Evolutionary conservation across 768 basidiomycete genomes (phyloP).

Genomic region (Tylopilus felleus): DNA sequence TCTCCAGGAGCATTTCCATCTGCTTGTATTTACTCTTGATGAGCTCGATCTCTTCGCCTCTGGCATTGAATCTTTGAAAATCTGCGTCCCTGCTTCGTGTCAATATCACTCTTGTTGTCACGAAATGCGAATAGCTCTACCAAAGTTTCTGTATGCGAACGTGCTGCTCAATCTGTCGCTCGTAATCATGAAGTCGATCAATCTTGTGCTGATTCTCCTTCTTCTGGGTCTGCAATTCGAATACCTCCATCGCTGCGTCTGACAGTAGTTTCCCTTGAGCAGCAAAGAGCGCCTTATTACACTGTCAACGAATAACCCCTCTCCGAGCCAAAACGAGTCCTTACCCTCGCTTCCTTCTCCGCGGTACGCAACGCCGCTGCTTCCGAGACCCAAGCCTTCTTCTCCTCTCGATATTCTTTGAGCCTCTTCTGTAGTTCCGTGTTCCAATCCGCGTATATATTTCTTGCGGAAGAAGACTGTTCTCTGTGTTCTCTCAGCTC

Average conservation of each 20-base stretch:
- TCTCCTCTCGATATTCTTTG: constrained; percentile 72
- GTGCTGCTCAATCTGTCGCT: constrained; percentile 81
- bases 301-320: neutral
- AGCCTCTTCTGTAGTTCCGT: constrained; percentile 75
- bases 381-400: constrained; percentile 71
- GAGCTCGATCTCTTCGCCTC: constrained; percentile 52
- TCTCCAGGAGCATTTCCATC: constrained; percentile 62
- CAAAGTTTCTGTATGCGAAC: constrained; percentile 74
- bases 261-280: constrained; percentile 68
- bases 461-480: constrained; percentile 69
- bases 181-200: constrained; percentile 77
- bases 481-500: constrained; percentile 72
- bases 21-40: constrained; percentile 60
- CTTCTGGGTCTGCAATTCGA: constrained; percentile 67
- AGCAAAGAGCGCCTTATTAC: constrained; percentile 54
- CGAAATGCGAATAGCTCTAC: constrained; percentile 41
- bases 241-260: constrained; percentile 67
- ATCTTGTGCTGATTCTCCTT: constrained; percentile 83
- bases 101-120: constrained; percentile 1
- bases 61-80: constrained; percentile 65
- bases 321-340: neutral
- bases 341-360: constrained; percentile 67
- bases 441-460: constrained; percentile 83
- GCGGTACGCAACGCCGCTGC: constrained; percentile 64
- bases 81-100: constrained; percentile 61